A percentile compares a stretch with the other conserved stretches of the same genome.
phyloP scores from a whole-genome alignment of 192 early-diverging fungal species.

The Kickxella alabastrina region DNA sequence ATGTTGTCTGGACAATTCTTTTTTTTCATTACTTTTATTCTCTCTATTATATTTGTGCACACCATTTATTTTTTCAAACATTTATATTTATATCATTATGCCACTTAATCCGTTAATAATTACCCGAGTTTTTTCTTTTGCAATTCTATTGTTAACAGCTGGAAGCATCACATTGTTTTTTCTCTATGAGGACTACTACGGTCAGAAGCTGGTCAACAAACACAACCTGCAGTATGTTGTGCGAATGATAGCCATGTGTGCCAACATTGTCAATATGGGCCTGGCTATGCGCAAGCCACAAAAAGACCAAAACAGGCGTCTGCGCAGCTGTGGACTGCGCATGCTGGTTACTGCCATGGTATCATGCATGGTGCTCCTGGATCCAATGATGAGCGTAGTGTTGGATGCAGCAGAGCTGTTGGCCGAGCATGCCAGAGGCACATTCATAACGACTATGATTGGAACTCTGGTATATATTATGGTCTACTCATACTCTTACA shows the following conservation, averaged over 20 bases:
- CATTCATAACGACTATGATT: constrained; percentile 2
- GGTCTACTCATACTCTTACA: background rate
- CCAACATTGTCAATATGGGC: background rate
- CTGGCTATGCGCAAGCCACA: background rate
- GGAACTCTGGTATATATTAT: background rate
- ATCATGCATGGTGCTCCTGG: background rate
- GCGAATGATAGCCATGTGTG: constrained; percentile 1
- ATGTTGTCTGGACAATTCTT: too few species aligned
- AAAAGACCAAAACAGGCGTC: background rate
- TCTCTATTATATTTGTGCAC: too few species aligned
- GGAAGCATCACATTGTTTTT: background rate
- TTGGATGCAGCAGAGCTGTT: background rate
- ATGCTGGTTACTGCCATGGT: background rate
- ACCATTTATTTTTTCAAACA: too few species aligned
- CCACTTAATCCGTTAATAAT: background rate
- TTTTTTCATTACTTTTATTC: too few species aligned
- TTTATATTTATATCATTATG: too few species aligned
- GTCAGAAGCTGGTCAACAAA: background rate
- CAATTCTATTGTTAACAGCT: background rate
- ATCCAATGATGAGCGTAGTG: constrained; percentile 1
- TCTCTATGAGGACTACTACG: constrained; percentile 4
- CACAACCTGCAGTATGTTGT: constrained; percentile 1
- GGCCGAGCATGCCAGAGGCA: constrained; percentile 2
- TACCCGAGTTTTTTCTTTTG: background rate
- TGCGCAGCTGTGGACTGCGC: background rate